Evolutionary conservation across 345 rosid species (phyloP).

Genomic region (Ceriops decandra): DNA sequence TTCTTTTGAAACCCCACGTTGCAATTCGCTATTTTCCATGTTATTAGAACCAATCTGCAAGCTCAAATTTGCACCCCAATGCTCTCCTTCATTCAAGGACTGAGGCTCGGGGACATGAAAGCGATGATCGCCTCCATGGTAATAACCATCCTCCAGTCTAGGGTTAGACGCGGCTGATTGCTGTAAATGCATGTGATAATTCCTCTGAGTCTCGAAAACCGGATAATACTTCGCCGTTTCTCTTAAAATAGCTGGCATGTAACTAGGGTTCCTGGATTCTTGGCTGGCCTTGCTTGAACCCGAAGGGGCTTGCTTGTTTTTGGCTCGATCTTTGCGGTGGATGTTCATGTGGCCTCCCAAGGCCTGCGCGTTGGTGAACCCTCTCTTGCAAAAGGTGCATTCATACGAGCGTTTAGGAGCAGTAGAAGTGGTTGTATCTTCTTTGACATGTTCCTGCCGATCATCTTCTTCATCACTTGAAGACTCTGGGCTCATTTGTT

Average conservation of each 20-base stretch:
- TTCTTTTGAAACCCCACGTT: conserved; percentile 26
- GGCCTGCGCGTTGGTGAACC: conserved; percentile 88
- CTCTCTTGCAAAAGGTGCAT: conserved; percentile 75
- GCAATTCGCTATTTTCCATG: conserved; percentile 23
- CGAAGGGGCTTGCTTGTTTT: conserved; percentile 26
- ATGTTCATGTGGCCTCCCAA: conserved; percentile 91
- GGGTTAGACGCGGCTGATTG: conserved; percentile 25
- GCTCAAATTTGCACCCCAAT: conserved; percentile 52
- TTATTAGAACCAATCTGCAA: conserved; percentile 37
- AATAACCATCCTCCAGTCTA: conserved; percentile 5
- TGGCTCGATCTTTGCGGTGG: conserved; percentile 68
- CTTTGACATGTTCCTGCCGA: conserved; percentile 23
- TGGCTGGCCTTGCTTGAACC: conserved; percentile 12
- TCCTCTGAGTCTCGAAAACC: conserved; percentile 24
- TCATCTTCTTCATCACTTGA: conserved; percentile 35
- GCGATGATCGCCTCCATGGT: conserved; percentile 3
- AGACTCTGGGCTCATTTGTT: conserved; percentile 25
- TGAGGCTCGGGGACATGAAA: conserved; percentile 16
- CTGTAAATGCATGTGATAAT: conserved; percentile 37
- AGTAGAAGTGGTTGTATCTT: conserved; percentile 11
- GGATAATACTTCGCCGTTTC: conserved; percentile 18
- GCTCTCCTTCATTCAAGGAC: conserved; percentile 33
- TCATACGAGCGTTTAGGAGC: conserved; percentile 45
- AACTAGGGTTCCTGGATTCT: conserved; percentile 26
- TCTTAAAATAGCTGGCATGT: conserved; percentile 8